phyloP scores from a whole-genome alignment of 2,329 filamentous ascomycete species.

The Paecilomyces variotii region DNA sequence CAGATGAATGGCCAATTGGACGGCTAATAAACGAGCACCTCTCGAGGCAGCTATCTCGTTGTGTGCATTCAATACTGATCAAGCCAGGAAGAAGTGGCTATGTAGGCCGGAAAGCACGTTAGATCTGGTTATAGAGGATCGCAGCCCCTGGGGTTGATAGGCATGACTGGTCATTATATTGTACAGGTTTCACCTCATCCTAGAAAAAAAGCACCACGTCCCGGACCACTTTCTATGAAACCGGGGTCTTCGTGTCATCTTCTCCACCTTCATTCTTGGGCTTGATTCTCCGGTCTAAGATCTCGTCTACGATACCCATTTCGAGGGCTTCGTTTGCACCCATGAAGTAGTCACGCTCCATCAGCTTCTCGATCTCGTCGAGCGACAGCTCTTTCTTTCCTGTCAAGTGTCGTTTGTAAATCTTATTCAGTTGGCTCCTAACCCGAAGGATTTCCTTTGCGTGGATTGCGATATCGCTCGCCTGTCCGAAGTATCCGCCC shows the following conservation, averaged over 20 bases:
- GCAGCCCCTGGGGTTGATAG: not conserved
- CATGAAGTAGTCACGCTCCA: conserved; percentile 96
- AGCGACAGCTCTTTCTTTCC: conserved; percentile 57
- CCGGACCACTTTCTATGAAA: conserved; percentile 3
- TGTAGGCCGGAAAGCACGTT: not conserved
- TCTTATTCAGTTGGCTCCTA: conserved; percentile 76
- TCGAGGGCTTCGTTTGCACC: conserved; percentile 80
- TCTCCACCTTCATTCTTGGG: conserved; percentile 15
- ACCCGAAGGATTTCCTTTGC: conserved; percentile 92
- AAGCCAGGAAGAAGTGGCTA: not conserved
- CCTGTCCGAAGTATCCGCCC: conserved; percentile 62
- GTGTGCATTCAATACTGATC: not conserved
- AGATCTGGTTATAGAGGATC: not conserved
- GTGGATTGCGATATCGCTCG: conserved; percentile 85
- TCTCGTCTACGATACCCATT: conserved; percentile 85
- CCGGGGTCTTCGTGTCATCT: conserved; percentile 15
- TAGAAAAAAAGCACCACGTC: not conserved
- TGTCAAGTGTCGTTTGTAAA: conserved; percentile 81
- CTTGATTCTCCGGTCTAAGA: conserved; percentile 49
- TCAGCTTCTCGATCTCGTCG: conserved; percentile 82
- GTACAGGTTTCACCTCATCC: not conserved
- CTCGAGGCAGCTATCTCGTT: not conserved
- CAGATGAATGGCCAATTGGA: not conserved
- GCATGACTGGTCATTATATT: conserved; percentile 1
- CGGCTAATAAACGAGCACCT: not conserved